Percentiles rank a stretch among this genome's conserved stretches.
Evolutionary conservation across 192 early-diverging fungal genomes (phyloP).

Genomic region (Linnemannia exigua): DNA sequence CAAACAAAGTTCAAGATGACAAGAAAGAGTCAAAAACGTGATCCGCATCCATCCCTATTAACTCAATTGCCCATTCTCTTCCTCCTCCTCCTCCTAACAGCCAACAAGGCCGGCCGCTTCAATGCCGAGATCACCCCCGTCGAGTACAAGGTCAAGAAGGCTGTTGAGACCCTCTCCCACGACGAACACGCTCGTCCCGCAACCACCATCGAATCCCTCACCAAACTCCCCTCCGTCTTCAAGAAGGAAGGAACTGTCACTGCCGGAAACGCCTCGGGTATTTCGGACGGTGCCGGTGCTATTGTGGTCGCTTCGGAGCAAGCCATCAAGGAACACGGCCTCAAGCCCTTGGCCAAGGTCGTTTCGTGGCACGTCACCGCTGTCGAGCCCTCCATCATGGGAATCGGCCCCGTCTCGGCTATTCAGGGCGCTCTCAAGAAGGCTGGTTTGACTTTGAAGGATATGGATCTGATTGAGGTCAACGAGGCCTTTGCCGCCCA

Average conservation of each 20-base stretch:
- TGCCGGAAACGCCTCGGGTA: slow-evolving; percentile 96
- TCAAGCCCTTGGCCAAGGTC: slow-evolving; percentile 90
- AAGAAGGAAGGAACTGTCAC: slow-evolving; percentile 92
- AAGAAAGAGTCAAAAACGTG: not conserved
- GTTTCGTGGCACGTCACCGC: slow-evolving; percentile 89
- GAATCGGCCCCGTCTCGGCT: slow-evolving; percentile 95
- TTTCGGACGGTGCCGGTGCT: slow-evolving; percentile 94
- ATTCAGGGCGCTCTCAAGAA: slow-evolving; percentile 87
- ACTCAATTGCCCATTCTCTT: not conserved
- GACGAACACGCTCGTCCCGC: slow-evolving; percentile 96
- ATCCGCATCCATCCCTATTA: not conserved
- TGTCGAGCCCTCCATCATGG: slow-evolving; percentile 96
- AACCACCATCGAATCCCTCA: slow-evolving; percentile 83
- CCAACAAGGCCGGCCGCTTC: slow-evolving; percentile 83
- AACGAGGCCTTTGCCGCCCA: slow-evolving; percentile 99
- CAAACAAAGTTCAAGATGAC: not conserved
- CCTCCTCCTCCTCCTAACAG: slow-evolving; percentile 31
- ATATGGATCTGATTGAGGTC: slow-evolving; percentile 95
- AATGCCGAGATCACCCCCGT: slow-evolving; percentile 87
- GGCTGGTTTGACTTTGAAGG: slow-evolving; percentile 80
- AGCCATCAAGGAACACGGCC: slow-evolving; percentile 82
- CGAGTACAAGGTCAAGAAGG: slow-evolving; percentile 86
- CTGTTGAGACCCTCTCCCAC: slow-evolving; percentile 72
- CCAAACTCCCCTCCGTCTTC: slow-evolving; percentile 89
- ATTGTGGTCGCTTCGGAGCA: slow-evolving; percentile 89